Conservation (phyloP, 2,329 filamentous ascomycete genomes). For the Fusarium hostae region DNA sequence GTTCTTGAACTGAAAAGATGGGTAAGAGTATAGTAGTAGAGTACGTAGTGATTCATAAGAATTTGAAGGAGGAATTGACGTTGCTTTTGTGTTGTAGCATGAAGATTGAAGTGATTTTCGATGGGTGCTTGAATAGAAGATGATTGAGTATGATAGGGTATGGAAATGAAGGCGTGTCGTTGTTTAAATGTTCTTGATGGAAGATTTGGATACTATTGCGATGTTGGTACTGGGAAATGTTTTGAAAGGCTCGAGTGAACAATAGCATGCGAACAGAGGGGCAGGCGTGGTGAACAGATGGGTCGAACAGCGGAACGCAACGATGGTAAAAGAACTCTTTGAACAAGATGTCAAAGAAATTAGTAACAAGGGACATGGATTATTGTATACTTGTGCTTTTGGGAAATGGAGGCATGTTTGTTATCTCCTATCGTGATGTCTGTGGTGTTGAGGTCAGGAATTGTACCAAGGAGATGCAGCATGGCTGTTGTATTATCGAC, state of each 20-base stretch:
- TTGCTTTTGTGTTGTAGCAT: not conserved
- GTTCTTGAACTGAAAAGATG: not conserved
- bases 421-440: not conserved
- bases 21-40: no score
- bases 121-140: not conserved
- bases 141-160: no score
- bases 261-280: not conserved
- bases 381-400: not conserved
- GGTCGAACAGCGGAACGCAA: not conserved
- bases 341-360: not conserved
- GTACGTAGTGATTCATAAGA: not conserved
- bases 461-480: not conserved
- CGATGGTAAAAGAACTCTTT: not conserved
- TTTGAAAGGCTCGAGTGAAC: not conserved
- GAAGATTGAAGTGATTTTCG: not conserved
- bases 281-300: not conserved
- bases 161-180: not conserved
- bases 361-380: rapidly evolving
- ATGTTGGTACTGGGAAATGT: not conserved
- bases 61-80: not conserved
- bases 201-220: rapidly evolving
- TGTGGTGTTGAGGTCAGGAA: not conserved
- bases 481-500: not conserved
- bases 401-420: no score
- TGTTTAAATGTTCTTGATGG: not conserved